Conservation (phyloP, 2,329 filamentous ascomycete genomes). For the Geosmithia morbida region DNA sequence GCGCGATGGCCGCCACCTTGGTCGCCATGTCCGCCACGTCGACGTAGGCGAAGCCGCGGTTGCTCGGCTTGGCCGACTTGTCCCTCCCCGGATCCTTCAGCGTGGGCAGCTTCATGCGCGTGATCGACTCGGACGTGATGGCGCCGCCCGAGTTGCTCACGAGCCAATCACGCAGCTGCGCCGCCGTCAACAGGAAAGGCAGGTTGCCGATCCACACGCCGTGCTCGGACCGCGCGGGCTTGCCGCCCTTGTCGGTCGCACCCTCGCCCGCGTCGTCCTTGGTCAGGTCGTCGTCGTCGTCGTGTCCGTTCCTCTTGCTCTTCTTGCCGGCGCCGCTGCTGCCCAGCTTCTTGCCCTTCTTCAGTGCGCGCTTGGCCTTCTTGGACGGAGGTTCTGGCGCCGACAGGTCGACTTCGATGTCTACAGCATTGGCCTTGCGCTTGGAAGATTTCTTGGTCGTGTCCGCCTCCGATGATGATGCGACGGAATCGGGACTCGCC, state of each 20-base stretch:
- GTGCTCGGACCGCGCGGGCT: conserved; percentile 56
- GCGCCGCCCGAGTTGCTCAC: conserved; percentile 52
- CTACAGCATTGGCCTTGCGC: conserved; percentile 54
- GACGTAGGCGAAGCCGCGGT: conserved; percentile 93
- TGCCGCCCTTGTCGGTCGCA: conserved; percentile 21
- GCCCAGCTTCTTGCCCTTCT: conserved; percentile 58
- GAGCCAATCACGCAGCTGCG: conserved; percentile 69
- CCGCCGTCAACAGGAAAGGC: conserved; percentile 64
- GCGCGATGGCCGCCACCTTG: conserved; percentile 61
- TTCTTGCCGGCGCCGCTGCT: conserved; percentile 19
- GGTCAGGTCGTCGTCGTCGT: conserved; percentile 11
- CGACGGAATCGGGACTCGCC: not conserved
- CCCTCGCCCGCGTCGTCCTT: conserved; percentile 14
- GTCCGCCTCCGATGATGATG: conserved; percentile 2
- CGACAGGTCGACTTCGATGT: conserved; percentile 78
- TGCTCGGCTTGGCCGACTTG: conserved; percentile 26
- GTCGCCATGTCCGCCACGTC: conserved; percentile 65
- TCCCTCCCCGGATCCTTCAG: conserved; percentile 31
- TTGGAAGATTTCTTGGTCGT: conserved; percentile 23
- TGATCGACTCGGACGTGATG: conserved; percentile 58
- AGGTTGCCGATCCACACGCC: conserved; percentile 96
- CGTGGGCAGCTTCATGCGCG: conserved; percentile 67
- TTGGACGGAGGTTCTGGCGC: conserved; percentile 94
- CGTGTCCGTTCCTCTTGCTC: conserved; percentile 17
- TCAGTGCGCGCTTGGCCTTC: conserved; percentile 76